These are phyloP conservation scores for Fusarium haematococcum DNA, from an alignment of 2,329 filamentous ascomycete genomes.

Conservation along the genomic window DNA sequence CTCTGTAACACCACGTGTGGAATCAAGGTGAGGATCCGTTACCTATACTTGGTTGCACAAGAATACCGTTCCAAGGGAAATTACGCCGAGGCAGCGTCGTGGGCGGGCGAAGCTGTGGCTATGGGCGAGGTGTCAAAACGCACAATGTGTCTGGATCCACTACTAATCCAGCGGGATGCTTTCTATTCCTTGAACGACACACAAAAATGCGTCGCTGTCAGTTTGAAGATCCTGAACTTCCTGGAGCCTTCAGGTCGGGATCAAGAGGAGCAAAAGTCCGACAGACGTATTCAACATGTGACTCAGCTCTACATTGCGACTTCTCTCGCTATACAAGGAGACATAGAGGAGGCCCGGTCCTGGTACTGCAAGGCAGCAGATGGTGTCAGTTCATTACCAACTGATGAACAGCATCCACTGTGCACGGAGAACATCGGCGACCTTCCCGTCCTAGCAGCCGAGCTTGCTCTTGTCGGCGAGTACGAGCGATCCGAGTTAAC, in stretches of 20 bases:
- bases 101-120: neutral
- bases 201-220: neutral
- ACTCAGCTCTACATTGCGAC: neutral
- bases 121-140: neutral
- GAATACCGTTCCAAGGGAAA: neutral
- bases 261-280: neutral
- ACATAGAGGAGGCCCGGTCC: neutral
- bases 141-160: neutral
- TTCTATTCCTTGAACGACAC: neutral
- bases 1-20: neutral
- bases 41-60: fast-evolving
- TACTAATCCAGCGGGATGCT: neutral
- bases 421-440: neutral
- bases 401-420: neutral
- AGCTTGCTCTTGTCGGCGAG: neutral
- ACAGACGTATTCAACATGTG: neutral
- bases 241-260: neutral
- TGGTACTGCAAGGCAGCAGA: neutral
- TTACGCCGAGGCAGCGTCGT: neutral
- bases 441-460: neutral
- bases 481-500: neutral
- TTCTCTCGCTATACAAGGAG: neutral
- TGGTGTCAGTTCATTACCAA: neutral
- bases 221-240: neutral
- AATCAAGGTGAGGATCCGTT: neutral